A percentile compares a stretch with the other conserved stretches of the same genome.
phyloP scores from a whole-genome alignment of 768 basidiomycete genomes.

The Boletus subcaerulescens region DNA sequence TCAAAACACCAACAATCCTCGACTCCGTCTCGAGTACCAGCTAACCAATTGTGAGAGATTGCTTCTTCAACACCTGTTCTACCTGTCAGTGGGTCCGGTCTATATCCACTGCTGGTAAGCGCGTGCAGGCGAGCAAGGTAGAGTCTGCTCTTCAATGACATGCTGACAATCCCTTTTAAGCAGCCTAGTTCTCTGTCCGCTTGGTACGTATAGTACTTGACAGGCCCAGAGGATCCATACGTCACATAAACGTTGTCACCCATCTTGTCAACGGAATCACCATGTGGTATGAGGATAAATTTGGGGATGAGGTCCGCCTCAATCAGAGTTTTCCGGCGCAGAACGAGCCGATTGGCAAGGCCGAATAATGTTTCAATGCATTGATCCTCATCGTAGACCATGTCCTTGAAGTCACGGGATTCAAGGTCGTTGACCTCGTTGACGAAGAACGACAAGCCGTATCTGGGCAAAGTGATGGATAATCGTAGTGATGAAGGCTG shows the following conservation, averaged over 20 bases:
- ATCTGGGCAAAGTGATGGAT: not conserved
- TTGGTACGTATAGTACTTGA: not conserved
- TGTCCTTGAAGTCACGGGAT: not conserved
- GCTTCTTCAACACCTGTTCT: not conserved
- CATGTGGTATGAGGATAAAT: not conserved
- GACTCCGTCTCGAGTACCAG: not conserved
- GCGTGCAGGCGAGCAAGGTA: not conserved
- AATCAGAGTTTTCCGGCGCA: not conserved
- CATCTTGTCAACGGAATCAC: not conserved
- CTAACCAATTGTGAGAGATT: not conserved
- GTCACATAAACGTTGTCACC: not conserved
- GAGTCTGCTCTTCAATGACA: not conserved
- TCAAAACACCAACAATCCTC: too few relatives aligned
- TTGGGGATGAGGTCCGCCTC: not conserved
- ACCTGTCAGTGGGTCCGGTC: not conserved
- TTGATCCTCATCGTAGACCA: slow-evolving; percentile 1
- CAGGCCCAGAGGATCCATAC: not conserved
- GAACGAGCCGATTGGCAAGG: not conserved
- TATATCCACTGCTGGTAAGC: not conserved
- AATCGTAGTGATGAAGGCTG: not conserved
- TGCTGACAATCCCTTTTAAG: not conserved
- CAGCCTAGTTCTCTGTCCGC: not conserved
- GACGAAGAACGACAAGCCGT: not conserved
- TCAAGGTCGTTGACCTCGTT: not conserved
- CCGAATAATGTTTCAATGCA: not conserved